Evolutionary conservation across 345 rosid genomes (phyloP).

Genomic region (Heritiera littoralis): DNA sequence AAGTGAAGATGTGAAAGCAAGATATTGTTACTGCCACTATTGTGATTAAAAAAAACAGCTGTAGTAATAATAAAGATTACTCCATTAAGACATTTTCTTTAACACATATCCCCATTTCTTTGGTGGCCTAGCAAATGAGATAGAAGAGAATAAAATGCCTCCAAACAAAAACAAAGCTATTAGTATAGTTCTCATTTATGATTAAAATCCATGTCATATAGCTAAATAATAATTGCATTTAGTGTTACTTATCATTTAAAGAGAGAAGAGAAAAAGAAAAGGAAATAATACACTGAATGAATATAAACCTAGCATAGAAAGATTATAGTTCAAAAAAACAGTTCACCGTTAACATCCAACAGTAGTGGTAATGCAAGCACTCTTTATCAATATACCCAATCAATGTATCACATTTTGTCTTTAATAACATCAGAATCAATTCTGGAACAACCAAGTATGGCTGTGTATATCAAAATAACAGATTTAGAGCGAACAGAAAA

Average conservation of each 20-base stretch:
- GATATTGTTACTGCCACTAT: background rate
- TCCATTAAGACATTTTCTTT: background rate
- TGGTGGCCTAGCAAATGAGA: background rate
- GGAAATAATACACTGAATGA: background rate
- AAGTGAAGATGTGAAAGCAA: background rate
- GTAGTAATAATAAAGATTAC: background rate
- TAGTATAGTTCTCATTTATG: background rate
- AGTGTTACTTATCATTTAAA: background rate
- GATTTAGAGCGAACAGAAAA: background rate
- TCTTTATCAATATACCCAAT: background rate
- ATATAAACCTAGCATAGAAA: conserved; percentile 2
- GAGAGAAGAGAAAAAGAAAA: background rate
- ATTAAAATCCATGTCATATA: background rate
- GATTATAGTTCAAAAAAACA: background rate
- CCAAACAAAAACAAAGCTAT: background rate
- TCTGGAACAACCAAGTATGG: background rate
- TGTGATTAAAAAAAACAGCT: background rate
- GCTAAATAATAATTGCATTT: background rate
- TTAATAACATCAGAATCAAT: background rate
- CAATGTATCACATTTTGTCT: background rate
- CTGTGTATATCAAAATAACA: background rate
- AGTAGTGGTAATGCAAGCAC: background rate
- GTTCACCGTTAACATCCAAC: background rate
- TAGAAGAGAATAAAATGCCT: background rate
- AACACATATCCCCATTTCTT: background rate